Evolutionary conservation across 1,284 basidiomycete genomes (phyloP).

Genomic region (Ustilago cynodontis): DNA sequence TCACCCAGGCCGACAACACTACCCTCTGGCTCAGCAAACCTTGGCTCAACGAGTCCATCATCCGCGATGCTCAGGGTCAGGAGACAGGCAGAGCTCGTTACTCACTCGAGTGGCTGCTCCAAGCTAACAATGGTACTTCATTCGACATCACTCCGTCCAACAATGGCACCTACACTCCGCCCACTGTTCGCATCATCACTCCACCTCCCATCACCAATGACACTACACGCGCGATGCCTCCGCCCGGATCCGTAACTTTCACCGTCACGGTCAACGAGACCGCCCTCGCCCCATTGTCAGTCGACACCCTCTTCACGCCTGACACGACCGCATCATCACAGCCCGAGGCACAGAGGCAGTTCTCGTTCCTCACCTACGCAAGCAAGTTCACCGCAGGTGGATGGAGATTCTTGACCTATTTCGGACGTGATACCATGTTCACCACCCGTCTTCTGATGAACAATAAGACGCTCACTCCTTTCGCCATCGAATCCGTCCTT

Average conservation of each 20-base stretch:
- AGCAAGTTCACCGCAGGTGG: constrained; percentile 72
- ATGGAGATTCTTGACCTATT: constrained; percentile 71
- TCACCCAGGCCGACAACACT: constrained; percentile 68
- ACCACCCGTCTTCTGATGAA: constrained; percentile 72
- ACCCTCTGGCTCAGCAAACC: constrained; percentile 70
- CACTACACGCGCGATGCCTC: constrained; percentile 13
- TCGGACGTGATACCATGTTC: constrained; percentile 73
- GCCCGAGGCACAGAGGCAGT: constrained; percentile 68
- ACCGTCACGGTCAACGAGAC: constrained; percentile 72
- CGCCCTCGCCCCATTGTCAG: constrained; percentile 69
- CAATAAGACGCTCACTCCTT: constrained; percentile 69
- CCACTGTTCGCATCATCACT: constrained; percentile 67
- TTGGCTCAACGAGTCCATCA: constrained; percentile 69
- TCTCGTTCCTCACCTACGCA: constrained; percentile 69
- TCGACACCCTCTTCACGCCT: constrained; percentile 69
- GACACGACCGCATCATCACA: constrained; percentile 55
- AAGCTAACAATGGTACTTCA: constrained; percentile 32
- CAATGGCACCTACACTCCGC: constrained; percentile 69
- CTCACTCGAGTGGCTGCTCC: constrained; percentile 40
- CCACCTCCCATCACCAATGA: constrained; percentile 51
- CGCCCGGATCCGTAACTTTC: constrained; percentile 68
- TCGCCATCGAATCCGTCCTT: constrained; percentile 72
- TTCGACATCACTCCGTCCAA: constrained; percentile 37
- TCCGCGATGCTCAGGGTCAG: constrained; percentile 33
- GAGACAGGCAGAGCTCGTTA: constrained; percentile 30